Conservation (phyloP, 495 filamentous ascomycete genomes). For the Podospora australis region DNA sequence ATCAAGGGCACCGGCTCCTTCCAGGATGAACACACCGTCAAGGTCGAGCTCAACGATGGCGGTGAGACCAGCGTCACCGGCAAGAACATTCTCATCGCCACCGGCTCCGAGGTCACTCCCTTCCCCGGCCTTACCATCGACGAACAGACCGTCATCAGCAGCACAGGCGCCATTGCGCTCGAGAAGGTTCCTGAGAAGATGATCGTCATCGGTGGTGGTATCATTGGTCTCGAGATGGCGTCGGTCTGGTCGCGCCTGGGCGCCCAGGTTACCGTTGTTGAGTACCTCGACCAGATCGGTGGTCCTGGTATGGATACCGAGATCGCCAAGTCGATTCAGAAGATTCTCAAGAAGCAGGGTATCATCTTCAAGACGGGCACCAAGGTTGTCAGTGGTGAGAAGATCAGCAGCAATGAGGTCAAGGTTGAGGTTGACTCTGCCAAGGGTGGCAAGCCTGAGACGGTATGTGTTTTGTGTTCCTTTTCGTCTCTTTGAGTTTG, state of each 20-base stretch:
- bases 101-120: slow-evolving; percentile 86
- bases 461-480: slow-evolving; percentile 45
- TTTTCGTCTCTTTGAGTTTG: background rate
- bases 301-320: slow-evolving; percentile 96
- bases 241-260: slow-evolving; percentile 96
- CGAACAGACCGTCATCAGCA: slow-evolving; percentile 94
- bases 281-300: slow-evolving; percentile 93
- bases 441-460: slow-evolving; percentile 93
- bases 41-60: slow-evolving; percentile 82
- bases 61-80: slow-evolving; percentile 74
- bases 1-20: slow-evolving; percentile 88
- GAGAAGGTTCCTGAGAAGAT: slow-evolving; percentile 92
- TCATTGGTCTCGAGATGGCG: slow-evolving; percentile 98
- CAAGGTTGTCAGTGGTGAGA: slow-evolving; percentile 85
- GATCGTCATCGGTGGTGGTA: slow-evolving; percentile 96
- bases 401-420: slow-evolving; percentile 59
- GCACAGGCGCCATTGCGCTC: slow-evolving; percentile 87
- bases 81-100: slow-evolving; percentile 98
- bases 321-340: slow-evolving; percentile 85
- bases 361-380: slow-evolving; percentile 98
- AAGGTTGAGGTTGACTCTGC: slow-evolving; percentile 82
- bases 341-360: slow-evolving; percentile 91
- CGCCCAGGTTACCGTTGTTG: slow-evolving; percentile 90
- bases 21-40: slow-evolving; percentile 82
- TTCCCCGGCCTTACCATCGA: slow-evolving; percentile 95